A percentile compares a stretch with the other conserved stretches of the same genome.
Conservation (phyloP, 2,329 filamentous ascomycete species). For the Penicillium griseofulvum region DNA sequence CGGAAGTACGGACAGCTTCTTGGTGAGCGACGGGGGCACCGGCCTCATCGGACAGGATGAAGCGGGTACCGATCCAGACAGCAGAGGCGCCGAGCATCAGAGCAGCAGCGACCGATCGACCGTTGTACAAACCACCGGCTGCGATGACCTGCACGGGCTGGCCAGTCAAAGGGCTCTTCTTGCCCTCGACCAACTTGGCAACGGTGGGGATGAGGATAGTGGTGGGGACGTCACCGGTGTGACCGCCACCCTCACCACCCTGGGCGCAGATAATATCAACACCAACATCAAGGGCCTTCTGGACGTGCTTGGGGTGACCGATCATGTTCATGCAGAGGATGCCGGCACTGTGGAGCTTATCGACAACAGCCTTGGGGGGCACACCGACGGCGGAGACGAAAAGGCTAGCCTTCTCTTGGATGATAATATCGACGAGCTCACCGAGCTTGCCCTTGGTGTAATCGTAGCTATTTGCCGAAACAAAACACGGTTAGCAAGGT, state of each 20-base stretch:
- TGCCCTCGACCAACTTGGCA: constrained; percentile 73
- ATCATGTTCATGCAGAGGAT: constrained; percentile 99
- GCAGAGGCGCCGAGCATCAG: constrained; percentile 89
- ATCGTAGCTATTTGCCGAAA: constrained; percentile 69
- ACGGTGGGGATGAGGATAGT: constrained; percentile 89
- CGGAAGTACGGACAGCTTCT: constrained; percentile 86
- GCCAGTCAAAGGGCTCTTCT: constrained; percentile 84
- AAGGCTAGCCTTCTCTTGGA: constrained; percentile 83
- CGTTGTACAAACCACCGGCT: constrained; percentile 91
- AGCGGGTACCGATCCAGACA: constrained; percentile 96
- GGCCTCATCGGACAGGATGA: constrained; percentile 90
- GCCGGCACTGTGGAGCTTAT: constrained; percentile 81
- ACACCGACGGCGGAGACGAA: constrained; percentile 98
- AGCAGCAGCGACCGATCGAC: constrained; percentile 81
- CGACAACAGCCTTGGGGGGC: constrained; percentile 82
- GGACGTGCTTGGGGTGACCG: constrained; percentile 97
- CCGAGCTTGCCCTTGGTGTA: constrained; percentile 99
- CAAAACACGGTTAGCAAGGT: constrained; percentile 9
- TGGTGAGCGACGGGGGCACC: constrained; percentile 92
- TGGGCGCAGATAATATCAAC: constrained; percentile 98
- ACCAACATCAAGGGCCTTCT: constrained; percentile 89
- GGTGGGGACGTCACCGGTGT: constrained; percentile 92
- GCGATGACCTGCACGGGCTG: constrained; percentile 86
- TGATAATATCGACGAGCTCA: constrained; percentile 86
- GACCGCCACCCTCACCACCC: constrained; percentile 94